A percentile compares a stretch with the other conserved stretches of the same genome.
Conservation (phyloP, 768 basidiomycete species). For the Amanita phalloides region DNA sequence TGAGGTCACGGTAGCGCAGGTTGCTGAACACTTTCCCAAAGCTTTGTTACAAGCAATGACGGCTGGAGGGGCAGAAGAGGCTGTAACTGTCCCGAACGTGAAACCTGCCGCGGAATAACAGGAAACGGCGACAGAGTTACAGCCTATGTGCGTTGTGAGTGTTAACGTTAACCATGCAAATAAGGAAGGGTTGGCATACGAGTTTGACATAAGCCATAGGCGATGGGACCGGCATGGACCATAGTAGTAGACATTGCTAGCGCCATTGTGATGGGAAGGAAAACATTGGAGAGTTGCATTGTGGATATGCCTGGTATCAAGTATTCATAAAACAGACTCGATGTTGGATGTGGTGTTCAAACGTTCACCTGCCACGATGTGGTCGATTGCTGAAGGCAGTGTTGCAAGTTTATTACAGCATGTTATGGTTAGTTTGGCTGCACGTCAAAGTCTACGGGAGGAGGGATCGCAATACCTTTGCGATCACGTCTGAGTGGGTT, state of each 20-base stretch:
- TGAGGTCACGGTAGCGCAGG: slow-evolving; percentile 21
- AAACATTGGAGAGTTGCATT: slow-evolving; percentile 1
- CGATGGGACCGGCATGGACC: slow-evolving; percentile 18
- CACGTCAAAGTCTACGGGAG: too few species aligned
- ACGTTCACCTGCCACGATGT: background rate
- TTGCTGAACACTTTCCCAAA: slow-evolving; percentile 28
- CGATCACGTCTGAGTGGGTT: too few species aligned
- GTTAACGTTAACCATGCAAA: too few species aligned
- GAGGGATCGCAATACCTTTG: too few species aligned
- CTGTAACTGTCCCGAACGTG: slow-evolving; percentile 31
- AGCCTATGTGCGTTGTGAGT: slow-evolving; percentile 11
- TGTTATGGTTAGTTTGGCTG: too few species aligned
- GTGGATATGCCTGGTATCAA: too few species aligned
- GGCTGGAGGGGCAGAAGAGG: slow-evolving; percentile 24
- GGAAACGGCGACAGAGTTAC: slow-evolving; percentile 24
- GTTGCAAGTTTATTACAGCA: too few species aligned
- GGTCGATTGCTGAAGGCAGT: too few species aligned
- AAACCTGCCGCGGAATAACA: slow-evolving; percentile 33
- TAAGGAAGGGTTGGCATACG: slow-evolving; percentile 9
- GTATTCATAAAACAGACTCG: background rate
- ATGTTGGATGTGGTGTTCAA: background rate
- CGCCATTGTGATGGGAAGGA: background rate
- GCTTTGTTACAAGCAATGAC: slow-evolving; percentile 31
- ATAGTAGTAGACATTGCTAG: background rate
- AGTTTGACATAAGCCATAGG: slow-evolving; percentile 26